Conservation (phyloP, 768 basidiomycete genomes). For the Pulveroboletus frians region DNA sequence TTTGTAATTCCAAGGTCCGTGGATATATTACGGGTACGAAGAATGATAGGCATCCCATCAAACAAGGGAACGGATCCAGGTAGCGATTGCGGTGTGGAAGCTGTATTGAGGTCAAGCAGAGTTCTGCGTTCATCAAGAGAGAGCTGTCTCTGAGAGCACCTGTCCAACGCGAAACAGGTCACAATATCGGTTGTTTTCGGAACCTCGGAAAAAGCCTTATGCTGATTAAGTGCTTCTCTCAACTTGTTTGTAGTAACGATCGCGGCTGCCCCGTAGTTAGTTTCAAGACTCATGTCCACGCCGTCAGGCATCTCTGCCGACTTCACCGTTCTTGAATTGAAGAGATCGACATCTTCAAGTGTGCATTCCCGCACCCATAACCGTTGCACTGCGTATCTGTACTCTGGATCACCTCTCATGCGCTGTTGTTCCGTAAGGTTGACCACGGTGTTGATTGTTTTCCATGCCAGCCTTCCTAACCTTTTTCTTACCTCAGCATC, state of each 20-base stretch:
- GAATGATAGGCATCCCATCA: constrained; percentile 30
- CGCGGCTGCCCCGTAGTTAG: no score
- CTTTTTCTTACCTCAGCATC: neutral
- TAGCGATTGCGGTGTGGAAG: no score
- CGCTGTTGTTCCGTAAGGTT: neutral
- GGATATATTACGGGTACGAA: constrained; percentile 22
- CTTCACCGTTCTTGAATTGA: neutral
- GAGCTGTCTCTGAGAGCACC: no score
- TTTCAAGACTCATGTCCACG: neutral
- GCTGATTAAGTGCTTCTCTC: no score
- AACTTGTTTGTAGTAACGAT: no score
- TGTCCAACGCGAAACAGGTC: no score
- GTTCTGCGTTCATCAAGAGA: neutral
- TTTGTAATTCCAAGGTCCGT: constrained; percentile 31
- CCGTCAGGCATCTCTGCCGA: no score
- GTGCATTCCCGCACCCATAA: neutral
- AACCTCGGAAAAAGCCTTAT: no score
- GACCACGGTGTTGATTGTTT: neutral
- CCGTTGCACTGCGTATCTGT: neutral
- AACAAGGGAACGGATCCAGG: constrained; percentile 6
- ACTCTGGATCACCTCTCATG: neutral
- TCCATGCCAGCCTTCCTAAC: neutral
- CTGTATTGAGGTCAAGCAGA: neutral
- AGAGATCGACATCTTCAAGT: neutral
- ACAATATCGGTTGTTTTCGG: no score